Evolutionary conservation across 441 rosid genomes (phyloP), one percentile per base, ranked within the genome.

Genomic region (Gossypium davidsonii): DNA sequence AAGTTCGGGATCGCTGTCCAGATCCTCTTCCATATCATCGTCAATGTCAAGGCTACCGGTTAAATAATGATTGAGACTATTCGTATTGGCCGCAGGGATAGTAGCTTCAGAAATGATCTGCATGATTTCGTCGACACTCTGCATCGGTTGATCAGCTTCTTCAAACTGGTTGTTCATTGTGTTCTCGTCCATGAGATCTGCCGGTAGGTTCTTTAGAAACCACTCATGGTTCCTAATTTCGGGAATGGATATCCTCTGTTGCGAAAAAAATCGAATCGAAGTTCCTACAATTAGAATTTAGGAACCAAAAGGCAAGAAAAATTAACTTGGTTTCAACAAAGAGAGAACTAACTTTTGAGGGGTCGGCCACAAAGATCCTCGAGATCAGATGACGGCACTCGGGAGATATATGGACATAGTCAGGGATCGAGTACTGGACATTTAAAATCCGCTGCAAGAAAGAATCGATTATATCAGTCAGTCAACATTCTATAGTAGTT

Each of bases 391-490:
- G 97, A 26, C 79, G 83, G 83, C 99, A 95, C 80, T 93, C 99
- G 0, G 90, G 85, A 78, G 99, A 93, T 83, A 95, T 87, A 77
- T 91, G 94, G 73, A 95, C 95, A 72, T 90, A 93, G 79, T 93
- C 97, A 2, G 98, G 99, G 70, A 95, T 91, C 3, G 98, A 91
- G 74, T 95, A 95, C 77, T 91, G 99, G 76, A 95, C 97, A 83
- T 85, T 91, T 82, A 93, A 63, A 81, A 95, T 93, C 83, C 97
- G 86, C 99, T 95, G 95, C 82, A 74, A 42, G 28, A 76, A 73
- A 42, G 28, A 78, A 73, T 20, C 9, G 60, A 68, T 9, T 49
- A 66, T 18, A 44, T 79, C 62, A 73, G 55, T 79, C 62, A 71
- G 49, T 78, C 71, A 68, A 55, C 31, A 37, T 51, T 57, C 65